Evolutionary conservation across 177 flowering plant species (phyloP).

Genomic region (Vitis hybrid): DNA sequence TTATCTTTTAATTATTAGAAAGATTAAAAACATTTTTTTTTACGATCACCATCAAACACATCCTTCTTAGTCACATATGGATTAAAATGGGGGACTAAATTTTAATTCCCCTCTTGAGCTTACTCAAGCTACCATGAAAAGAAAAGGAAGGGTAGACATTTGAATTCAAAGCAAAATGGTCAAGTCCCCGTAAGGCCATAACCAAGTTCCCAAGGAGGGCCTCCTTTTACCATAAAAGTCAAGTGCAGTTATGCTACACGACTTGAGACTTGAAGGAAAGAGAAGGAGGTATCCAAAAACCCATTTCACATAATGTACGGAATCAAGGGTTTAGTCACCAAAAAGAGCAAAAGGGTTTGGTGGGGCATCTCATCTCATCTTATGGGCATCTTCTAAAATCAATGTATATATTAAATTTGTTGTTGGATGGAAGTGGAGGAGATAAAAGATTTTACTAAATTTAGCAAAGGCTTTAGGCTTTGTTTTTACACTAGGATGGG

Average conservation of each 20-base stretch:
- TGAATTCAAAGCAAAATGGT: no score
- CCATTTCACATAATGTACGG: not conserved
- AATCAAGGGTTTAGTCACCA: not conserved
- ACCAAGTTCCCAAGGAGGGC: not conserved
- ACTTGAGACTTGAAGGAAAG: not conserved
- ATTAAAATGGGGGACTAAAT: no score
- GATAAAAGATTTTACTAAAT: conserved; percentile 14
- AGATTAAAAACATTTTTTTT: no score
- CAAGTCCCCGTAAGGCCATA: not conserved
- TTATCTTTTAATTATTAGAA: no score
- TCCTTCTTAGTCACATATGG: no score
- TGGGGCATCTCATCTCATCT: not conserved
- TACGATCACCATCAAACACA: no score
- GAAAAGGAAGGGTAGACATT: not conserved
- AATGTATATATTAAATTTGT: not conserved
- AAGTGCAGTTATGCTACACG: conserved; percentile 10
- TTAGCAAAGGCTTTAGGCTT: conserved; percentile 1
- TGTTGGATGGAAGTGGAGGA: not conserved
- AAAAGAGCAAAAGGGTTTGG: not conserved
- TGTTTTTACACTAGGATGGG: not conserved
- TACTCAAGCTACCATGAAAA: not conserved
- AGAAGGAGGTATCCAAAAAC: not conserved
- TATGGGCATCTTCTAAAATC: conserved; percentile 1
- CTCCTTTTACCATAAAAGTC: conserved; percentile 3
- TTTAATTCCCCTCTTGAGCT: no score